These are phyloP conservation scores for Reticulomyxa filosa DNA, from an alignment of 78 protist species.

Conservation along the genomic window DNA sequence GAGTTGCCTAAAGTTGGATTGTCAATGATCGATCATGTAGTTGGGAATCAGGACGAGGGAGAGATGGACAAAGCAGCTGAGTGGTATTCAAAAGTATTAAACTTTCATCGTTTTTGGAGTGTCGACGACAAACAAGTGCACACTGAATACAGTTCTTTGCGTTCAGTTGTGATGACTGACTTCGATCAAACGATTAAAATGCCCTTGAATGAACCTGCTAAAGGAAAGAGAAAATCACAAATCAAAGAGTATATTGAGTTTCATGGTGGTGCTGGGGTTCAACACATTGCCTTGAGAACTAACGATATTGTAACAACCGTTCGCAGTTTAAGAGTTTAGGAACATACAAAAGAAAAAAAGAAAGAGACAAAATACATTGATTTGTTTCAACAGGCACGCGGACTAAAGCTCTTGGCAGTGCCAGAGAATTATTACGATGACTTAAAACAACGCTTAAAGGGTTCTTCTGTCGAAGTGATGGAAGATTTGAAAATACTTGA, in stretches of 20 bases:
- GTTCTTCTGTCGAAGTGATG: not conserved
- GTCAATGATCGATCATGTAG: not conserved
- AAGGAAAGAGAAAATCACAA: not conserved
- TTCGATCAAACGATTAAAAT: not conserved
- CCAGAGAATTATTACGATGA: not conserved
- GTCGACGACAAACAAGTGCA: not conserved
- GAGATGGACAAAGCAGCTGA: not conserved
- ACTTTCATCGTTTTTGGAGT: not conserved
- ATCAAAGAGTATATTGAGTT: not conserved
- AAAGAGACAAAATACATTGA: not conserved
- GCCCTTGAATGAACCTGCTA: not conserved
- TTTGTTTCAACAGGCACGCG: not conserved
- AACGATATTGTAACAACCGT: not conserved
- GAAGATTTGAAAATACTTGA: not conserved
- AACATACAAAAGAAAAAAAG: not conserved
- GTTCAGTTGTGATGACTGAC: not conserved
- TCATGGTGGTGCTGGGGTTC: not conserved
- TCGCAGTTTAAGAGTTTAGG: not conserved
- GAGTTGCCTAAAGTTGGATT: no score
- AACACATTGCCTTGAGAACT: not conserved
- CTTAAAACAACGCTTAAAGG: not conserved
- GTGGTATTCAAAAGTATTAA: not conserved
- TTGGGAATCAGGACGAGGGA: not conserved
- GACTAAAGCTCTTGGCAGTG: not conserved
- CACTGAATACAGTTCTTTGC: not conserved